Percentiles rank a stretch among this genome's conserved stretches.
These are phyloP conservation scores for Cytospora leucostoma DNA, from an alignment of 2,329 filamentous ascomycete genomes.

Conservation along the genomic window DNA sequence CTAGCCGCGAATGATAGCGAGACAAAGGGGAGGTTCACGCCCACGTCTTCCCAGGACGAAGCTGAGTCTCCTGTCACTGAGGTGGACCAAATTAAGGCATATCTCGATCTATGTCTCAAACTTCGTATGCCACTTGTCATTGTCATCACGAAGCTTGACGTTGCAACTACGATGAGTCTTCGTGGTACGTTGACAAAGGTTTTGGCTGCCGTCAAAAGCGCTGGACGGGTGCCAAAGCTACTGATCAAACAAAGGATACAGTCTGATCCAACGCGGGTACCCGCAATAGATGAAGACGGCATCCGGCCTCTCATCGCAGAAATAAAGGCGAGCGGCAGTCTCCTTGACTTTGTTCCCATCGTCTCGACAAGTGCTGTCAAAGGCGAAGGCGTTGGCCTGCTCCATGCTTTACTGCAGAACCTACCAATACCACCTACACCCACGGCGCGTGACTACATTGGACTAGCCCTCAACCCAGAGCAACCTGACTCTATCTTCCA, in stretches of 20 bases:
- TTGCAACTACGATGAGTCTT: conserved; percentile 73
- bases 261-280: conserved; percentile 58
- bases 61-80: conserved; percentile 55
- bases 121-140: conserved; percentile 76
- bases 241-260: conserved; percentile 57
- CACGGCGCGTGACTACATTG: conserved; percentile 56
- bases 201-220: conserved; percentile 74
- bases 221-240: conserved; percentile 73
- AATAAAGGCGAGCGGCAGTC: conserved; percentile 46
- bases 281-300: conserved; percentile 57
- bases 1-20: conserved; percentile 77
- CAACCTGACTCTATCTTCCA: conserved; percentile 74
- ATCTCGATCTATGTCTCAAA: conserved; percentile 83
- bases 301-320: conserved; percentile 57
- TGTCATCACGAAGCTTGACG: conserved; percentile 86
- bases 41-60: conserved; percentile 51
- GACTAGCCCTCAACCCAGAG: conserved; percentile 57
- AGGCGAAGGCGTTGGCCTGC: conserved; percentile 75
- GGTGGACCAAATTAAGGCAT: conserved; percentile 73
- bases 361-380: conserved; percentile 84
- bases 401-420: conserved; percentile 78
- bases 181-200: conserved; percentile 71
- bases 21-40: conserved; percentile 33
- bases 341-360: conserved; percentile 70
- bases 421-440: conserved; percentile 68